Evolutionary conservation across 805 yeast species (phyloP), one percentile per base, ranked within the genome.

Genomic region (Metschnikowia baotianmanensis): DNA sequence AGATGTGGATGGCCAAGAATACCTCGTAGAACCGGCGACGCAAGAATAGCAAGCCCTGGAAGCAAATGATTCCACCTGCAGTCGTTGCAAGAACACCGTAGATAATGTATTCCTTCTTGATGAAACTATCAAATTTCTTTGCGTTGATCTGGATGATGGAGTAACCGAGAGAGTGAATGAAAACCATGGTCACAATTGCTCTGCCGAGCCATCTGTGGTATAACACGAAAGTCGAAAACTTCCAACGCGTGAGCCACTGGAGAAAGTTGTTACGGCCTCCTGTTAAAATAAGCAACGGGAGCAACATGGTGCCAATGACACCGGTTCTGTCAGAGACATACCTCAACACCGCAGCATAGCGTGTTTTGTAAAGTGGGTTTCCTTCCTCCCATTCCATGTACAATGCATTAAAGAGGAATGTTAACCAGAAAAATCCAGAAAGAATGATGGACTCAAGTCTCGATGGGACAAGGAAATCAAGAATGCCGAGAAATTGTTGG

Each of bases 361-460:
- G 45, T 8, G 34, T 38, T 4, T 31, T 12, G 42, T 62, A 75
- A 1, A 74, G 53, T 5, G 74, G 68, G 43, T 69, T 65, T 5
- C 52, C 64, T 5, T 52, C 53, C 27, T 56, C 53, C 32, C 50
- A 56, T n/a, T 51, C 40, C 46, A 63, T 56, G 25, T 48, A 25
- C 40, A 46, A 45, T 2, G 52, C 51, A 22, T 29, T 38, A 28
- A 49, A 34, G 4, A 38, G 34, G 16, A 49, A 36, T 13, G 45
- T 43, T 26, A 47, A 38, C 43, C 45, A 45, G 30, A 51, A 43
- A 24, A 51, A 59, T 0, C 65, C 46, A 53, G 44, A 19, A 49
- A 48, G 34, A 47, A 40, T 36, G 47, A 45, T 32, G 41, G 62
- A 42, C 58, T 63, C 59, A 43, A 56, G 17, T 9, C 56, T 31